Base-by-base conservation (phyloP, 805 yeast species). In the Ascoidea rubescens region DNA sequence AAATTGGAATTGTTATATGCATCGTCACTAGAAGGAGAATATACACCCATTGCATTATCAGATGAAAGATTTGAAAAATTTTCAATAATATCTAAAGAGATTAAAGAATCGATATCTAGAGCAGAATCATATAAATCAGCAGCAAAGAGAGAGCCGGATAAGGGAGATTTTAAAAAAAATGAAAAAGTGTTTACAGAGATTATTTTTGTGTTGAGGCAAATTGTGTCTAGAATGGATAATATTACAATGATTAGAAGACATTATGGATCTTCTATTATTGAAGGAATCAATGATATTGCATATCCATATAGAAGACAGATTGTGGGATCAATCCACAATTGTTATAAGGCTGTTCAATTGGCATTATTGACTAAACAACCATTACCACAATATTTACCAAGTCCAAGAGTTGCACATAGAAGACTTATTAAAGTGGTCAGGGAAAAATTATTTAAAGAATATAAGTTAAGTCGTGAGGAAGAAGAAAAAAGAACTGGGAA, bases 351-450 rank as follows among this genome's bases (percentile, higher is more conserved):
- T 6, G 63, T 74, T 12, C 71, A 72, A 52, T 68, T 67, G 45
- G 75, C 78, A 0, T 58, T 74, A n/a, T 49, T 59, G 5, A 71
- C 65, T 47, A 75, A 74, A 54, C 59, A 69, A 0, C 79, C 80
- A 1, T 52, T 76, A 31, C 80, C 80, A 1, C 79, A 74, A 54
- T 74, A 66, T 57, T 52, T 75, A 17, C 79, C 80, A 1, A 73
- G 78, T 57, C 67, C 76, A 1, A 66, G 74, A 55, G 66, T 73
- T 47, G 70, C 79, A 1, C 79, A 76, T 46, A 59, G 72, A 51
- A 66, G 78, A 50, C 56, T 75, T 17, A 67, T 75, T 5, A 68
- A 68, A 51, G 68, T 69, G 53, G 75, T 74, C 1, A 61, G 72
- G 30, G 69, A 70, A 48, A 62, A 70, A 0, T 56, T 75, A 42